Evolutionary conservation across 1,139 yeast species (phyloP).

Genomic region (Debaryomycetaceae sp.): DNA sequence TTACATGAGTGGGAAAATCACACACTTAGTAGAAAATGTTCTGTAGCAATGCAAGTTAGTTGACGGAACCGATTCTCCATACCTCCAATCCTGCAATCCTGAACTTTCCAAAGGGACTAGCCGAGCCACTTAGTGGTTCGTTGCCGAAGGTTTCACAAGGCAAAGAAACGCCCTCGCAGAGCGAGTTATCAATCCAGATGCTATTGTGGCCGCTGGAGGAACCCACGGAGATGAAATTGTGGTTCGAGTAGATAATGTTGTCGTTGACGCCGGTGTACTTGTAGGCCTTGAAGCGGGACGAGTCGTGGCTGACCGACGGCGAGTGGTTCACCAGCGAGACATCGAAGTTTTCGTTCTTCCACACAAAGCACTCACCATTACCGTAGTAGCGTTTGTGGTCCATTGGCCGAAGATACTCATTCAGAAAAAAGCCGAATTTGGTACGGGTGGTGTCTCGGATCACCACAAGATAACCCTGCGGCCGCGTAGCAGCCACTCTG

Average conservation of each 20-base stretch:
- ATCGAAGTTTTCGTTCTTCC: constrained; percentile 54
- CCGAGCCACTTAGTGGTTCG: constrained; percentile 57
- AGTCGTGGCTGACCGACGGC: constrained; percentile 3
- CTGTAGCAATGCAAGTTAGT: not conserved
- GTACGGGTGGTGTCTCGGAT: constrained; percentile 60
- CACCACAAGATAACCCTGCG: constrained; percentile 67
- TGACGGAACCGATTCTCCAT: constrained; percentile 66
- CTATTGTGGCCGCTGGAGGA: constrained; percentile 92
- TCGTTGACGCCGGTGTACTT: constrained; percentile 89
- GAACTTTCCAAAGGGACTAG: constrained; percentile 47
- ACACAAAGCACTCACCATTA: constrained; percentile 90
- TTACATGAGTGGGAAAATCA: too few relatives aligned
- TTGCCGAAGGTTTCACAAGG: constrained; percentile 87
- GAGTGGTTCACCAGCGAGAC: constrained; percentile 1
- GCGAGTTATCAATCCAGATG: constrained; percentile 75
- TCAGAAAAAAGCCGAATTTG: constrained; percentile 79
- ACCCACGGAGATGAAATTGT: constrained; percentile 77
- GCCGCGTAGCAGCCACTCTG: constrained; percentile 21
- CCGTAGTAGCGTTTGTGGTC: constrained; percentile 80
- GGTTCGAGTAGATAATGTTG: constrained; percentile 78
- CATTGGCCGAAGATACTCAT: constrained; percentile 68
- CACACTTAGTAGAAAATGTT: too few relatives aligned
- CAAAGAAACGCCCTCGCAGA: constrained; percentile 73
- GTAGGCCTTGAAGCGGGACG: constrained; percentile 64
- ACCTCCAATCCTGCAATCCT: constrained; percentile 75